These are phyloP conservation scores for Xylaria cubensis DNA, from an alignment of 495 filamentous ascomycete genomes.

Conservation along the genomic window DNA sequence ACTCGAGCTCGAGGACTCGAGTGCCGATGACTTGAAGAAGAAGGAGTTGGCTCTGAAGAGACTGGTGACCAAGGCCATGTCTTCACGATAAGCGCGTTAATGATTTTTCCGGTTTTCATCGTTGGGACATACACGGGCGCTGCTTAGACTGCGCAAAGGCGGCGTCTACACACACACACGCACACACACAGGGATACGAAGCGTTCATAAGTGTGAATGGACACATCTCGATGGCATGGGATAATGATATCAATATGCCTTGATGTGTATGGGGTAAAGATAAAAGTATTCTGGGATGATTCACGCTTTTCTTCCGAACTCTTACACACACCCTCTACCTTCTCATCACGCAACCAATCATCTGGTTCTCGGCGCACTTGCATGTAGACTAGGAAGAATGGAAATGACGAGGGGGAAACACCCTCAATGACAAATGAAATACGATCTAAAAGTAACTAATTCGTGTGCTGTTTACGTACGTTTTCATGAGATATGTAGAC, in stretches of 20 bases:
- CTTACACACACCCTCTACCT: constrained; percentile 39
- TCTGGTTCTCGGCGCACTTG: constrained; percentile 48
- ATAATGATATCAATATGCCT: constrained; percentile 37
- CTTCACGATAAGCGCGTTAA: constrained; percentile 71
- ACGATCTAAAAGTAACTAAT: constrained; percentile 16
- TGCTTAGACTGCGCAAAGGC: constrained; percentile 36
- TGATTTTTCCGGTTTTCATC: constrained; percentile 39
- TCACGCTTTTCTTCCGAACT: constrained; percentile 41
- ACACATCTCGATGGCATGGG: constrained; percentile 42
- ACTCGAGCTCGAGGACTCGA: constrained; percentile 67
- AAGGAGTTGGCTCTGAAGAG: constrained; percentile 99
- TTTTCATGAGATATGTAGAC: not conserved
- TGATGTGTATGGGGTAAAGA: constrained; percentile 37
- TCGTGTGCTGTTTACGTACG: not conserved
- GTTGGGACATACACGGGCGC: constrained; percentile 44
- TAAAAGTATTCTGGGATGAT: constrained; percentile 47
- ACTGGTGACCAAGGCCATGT: constrained; percentile 96
- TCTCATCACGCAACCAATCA: constrained; percentile 40
- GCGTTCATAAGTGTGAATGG: constrained; percentile 32
- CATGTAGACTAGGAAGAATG: constrained; percentile 56
- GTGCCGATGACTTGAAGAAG: constrained; percentile 97
- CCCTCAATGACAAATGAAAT: constrained; percentile 34
- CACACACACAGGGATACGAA: constrained; percentile 16
- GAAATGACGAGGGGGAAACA: constrained; percentile 32
- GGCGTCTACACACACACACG: constrained; percentile 28